Conservation (phyloP, 305 asterid genomes). For the Solanum hybrid region DNA sequence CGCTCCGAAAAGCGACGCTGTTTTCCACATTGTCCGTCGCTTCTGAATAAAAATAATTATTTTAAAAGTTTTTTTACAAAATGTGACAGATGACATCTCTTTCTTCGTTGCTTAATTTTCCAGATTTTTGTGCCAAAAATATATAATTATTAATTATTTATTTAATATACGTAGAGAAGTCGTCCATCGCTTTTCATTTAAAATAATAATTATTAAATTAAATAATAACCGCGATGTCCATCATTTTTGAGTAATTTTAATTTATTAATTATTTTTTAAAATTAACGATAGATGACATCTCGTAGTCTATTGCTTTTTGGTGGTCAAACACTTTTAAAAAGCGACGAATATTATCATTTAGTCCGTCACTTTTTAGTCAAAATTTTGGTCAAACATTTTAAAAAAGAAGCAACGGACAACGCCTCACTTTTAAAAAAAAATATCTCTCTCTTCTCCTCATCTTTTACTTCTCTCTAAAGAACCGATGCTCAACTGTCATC, state of each 20-base stretch:
- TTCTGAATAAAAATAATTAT: too few relatives aligned
- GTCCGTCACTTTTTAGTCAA: neutral
- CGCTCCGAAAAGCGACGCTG: neutral
- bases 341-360: neutral
- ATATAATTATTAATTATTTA: too few relatives aligned
- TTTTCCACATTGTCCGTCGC: too few relatives aligned
- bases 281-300: neutral
- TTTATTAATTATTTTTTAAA: too few relatives aligned
- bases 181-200: neutral
- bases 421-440: neutral
- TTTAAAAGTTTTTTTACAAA: too few relatives aligned
- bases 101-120: neutral
- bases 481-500: neutral
- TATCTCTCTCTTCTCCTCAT: neutral
- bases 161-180: neutral
- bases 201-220: too few relatives aligned
- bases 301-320: neutral
- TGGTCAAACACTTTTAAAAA: neutral
- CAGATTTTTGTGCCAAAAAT: neutral
- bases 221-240: too few relatives aligned
- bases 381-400: neutral
- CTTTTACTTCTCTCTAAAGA: neutral
- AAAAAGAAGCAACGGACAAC: neutral
- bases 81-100: neutral
- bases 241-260: neutral